Conservation (phyloP, 2,329 filamentous ascomycete species). For the Cercospora zeina region DNA sequence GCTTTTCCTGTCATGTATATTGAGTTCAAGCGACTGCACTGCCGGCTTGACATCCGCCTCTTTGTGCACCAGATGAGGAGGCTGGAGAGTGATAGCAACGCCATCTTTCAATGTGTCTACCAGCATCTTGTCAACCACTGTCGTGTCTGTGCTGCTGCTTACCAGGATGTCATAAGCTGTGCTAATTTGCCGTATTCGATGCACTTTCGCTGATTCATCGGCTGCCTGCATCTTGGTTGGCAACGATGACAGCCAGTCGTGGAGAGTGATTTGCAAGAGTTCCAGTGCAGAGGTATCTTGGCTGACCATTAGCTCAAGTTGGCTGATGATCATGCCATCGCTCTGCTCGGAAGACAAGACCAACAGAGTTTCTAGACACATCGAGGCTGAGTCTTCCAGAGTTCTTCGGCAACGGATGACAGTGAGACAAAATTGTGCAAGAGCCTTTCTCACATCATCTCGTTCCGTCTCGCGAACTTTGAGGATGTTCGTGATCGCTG, state of each 20-base stretch:
- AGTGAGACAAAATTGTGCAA: constrained; percentile 70
- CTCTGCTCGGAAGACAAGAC: constrained; percentile 60
- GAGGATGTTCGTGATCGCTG: constrained; percentile 75
- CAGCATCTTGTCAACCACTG: constrained; percentile 66
- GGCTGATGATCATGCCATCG: constrained; percentile 38
- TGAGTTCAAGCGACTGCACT: constrained; percentile 29
- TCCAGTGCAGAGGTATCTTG: constrained; percentile 64
- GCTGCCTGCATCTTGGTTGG: constrained; percentile 79
- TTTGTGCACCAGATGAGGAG: constrained; percentile 21
- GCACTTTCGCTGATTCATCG: constrained; percentile 75
- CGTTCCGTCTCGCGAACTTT: constrained; percentile 72
- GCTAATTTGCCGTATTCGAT: constrained; percentile 72
- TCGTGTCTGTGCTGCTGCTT: constrained; percentile 63
- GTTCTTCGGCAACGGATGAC: constrained; percentile 75
- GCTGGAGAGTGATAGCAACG: constrained; percentile 55
- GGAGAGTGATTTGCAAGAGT: constrained; percentile 67
- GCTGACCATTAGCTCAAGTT: constrained; percentile 61
- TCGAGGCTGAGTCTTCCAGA: constrained; percentile 65
- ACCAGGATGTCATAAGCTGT: constrained; percentile 68
- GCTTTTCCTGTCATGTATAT: constrained; percentile 22
- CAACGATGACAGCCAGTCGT: constrained; percentile 78
- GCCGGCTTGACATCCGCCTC: constrained; percentile 19
- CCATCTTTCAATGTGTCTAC: constrained; percentile 72
- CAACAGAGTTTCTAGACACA: constrained; percentile 81
- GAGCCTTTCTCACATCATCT: constrained; percentile 64